Percentiles rank a stretch among this genome's conserved stretches.
Evolutionary conservation across 108 stramenopile genomes (phyloP).

Genomic region (Conticribra guillardii): DNA sequence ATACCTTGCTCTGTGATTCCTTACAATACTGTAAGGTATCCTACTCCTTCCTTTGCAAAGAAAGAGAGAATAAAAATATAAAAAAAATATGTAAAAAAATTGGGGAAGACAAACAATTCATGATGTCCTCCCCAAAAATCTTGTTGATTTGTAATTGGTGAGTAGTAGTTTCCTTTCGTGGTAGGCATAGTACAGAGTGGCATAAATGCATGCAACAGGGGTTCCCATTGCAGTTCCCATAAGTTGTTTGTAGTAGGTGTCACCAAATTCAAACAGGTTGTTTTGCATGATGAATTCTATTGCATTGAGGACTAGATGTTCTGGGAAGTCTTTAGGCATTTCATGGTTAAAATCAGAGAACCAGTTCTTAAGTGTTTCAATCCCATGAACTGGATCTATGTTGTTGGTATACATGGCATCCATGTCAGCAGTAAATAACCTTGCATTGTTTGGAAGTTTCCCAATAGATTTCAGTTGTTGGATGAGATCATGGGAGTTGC

Average conservation of each 20-base stretch:
- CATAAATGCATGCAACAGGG: slow-evolving; percentile 17
- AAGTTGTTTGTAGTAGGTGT: slow-evolving; percentile 19
- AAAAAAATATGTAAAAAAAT: no score
- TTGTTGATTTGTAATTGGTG: not conserved
- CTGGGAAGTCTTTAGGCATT: not conserved
- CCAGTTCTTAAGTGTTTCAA: not conserved
- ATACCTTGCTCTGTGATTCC: no score
- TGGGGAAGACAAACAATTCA: no score
- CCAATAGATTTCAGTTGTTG: not conserved
- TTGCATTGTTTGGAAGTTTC: slow-evolving; percentile 14
- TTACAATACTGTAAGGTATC: no score
- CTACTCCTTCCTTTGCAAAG: no score
- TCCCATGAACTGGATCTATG: slow-evolving; percentile 25
- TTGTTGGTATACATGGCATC: slow-evolving; percentile 44
- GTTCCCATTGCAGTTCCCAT: slow-evolving; percentile 36
- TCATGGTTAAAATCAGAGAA: not conserved
- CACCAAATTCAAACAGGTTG: slow-evolving; percentile 25
- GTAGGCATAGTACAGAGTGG: slow-evolving; percentile 26
- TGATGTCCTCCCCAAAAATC: no score
- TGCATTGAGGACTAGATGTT: slow-evolving; percentile 5
- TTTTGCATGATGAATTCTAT: slow-evolving; percentile 12
- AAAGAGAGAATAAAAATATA: no score
- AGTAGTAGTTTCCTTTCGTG: slow-evolving; percentile 9
- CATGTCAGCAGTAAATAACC: slow-evolving; percentile 38
- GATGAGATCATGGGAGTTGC: not conserved